Evolutionary conservation across 2,329 filamentous ascomycete species (phyloP).

Genomic region (Alternaria metachromatica): DNA sequence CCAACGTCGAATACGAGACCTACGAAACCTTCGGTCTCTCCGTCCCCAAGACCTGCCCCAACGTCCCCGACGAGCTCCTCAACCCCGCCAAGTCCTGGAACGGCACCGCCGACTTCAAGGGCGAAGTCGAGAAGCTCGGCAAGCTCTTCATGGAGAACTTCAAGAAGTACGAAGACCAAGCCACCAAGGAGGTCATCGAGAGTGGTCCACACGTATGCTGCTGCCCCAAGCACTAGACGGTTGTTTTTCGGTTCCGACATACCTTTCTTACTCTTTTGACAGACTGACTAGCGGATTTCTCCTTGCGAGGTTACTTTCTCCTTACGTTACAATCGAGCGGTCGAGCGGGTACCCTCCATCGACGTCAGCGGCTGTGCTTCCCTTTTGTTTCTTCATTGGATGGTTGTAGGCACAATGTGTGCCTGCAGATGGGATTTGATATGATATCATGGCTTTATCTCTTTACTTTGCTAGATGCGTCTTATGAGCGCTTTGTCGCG

Average conservation of each 20-base stretch:
- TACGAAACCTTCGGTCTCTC: constrained; percentile 97
- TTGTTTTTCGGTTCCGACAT: neutral
- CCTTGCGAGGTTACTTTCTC: neutral
- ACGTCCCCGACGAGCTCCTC: constrained; percentile 88
- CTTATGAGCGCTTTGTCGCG: neutral
- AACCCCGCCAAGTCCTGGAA: constrained; percentile 96
- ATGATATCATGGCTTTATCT: neutral
- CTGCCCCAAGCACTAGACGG: constrained; percentile 42
- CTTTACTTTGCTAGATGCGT: neutral
- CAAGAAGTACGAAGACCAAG: constrained; percentile 88
- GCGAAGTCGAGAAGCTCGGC: constrained; percentile 89
- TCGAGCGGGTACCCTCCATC: neutral
- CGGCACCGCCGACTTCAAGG: constrained; percentile 79
- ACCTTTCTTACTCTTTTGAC: neutral
- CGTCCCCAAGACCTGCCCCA: constrained; percentile 90
- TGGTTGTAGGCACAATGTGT: neutral
- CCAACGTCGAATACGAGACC: constrained; percentile 89
- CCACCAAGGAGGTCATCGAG: constrained; percentile 57
- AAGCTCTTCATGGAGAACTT: constrained; percentile 96
- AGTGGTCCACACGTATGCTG: constrained; percentile 54
- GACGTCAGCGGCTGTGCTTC: neutral
- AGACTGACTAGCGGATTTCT: neutral
- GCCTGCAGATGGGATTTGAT: neutral
- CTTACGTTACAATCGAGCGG: neutral
- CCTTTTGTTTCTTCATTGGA: neutral